Evolutionary conservation across 1,284 basidiomycete genomes (phyloP).

Genomic region (Melanopsichium pennsylvanicum): DNA sequence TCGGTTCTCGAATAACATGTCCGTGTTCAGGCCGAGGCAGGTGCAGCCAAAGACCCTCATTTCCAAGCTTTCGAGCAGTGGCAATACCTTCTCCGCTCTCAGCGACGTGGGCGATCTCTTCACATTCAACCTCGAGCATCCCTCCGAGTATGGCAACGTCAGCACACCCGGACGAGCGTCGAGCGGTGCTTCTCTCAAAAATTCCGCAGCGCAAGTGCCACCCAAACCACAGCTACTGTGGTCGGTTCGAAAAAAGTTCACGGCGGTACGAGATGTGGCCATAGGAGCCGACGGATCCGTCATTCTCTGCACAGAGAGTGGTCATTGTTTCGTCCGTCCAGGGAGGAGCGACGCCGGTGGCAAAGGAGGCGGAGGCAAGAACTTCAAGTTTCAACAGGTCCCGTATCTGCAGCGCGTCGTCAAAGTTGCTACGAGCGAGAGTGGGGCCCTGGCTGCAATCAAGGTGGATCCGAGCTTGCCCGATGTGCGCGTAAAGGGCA

Average conservation of each 20-base stretch:
- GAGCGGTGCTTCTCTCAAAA: conserved; percentile 7
- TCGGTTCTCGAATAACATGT: conserved; percentile 69
- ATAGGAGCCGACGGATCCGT: conserved; percentile 86
- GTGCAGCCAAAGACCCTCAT: conserved; percentile 70
- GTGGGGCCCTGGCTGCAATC: conserved; percentile 87
- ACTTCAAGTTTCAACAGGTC: conserved; percentile 76
- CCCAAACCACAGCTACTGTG: conserved; percentile 86
- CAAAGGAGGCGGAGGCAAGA: conserved; percentile 40
- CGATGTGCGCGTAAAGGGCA: conserved; percentile 73
- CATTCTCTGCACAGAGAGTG: conserved; percentile 90
- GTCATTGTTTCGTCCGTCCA: conserved; percentile 81
- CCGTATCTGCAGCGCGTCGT: conserved; percentile 84
- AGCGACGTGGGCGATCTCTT: conserved; percentile 90
- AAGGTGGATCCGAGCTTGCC: conserved; percentile 76
- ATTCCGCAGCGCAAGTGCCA: conserved; percentile 25
- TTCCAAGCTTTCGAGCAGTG: conserved; percentile 80
- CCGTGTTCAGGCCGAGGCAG: conserved; percentile 67
- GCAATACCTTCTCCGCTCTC: conserved; percentile 83
- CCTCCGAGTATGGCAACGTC: conserved; percentile 54
- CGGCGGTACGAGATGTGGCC: conserved; percentile 82
- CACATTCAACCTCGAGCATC: conserved; percentile 73
- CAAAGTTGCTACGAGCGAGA: conserved; percentile 83
- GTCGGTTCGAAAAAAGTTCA: conserved; percentile 85
- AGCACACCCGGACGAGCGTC: conserved; percentile 7
- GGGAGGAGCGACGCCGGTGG: conserved; percentile 34